A percentile compares a stretch with the other conserved stretches of the same genome.
phyloP scores from a whole-genome alignment of 202 grass and related monocot species.

The Elaeis oleifera region DNA sequence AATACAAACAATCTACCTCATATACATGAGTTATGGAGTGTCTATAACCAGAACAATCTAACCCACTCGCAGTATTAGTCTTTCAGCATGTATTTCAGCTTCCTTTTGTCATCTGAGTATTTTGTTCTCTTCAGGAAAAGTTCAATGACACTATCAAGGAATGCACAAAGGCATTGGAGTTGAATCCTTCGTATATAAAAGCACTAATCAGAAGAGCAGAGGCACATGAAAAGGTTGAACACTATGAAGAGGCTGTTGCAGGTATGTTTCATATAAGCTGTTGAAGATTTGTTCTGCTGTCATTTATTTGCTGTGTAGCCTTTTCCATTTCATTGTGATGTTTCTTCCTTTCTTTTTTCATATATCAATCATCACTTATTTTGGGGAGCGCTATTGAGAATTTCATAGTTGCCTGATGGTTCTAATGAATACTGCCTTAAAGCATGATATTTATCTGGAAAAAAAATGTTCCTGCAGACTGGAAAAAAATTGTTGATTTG shows the following conservation, averaged over 20 bases:
- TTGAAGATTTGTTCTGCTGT: no score
- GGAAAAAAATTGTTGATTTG: constrained; percentile 73
- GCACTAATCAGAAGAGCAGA: constrained; percentile 81
- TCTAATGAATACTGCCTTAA: background rate
- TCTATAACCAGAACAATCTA: no score
- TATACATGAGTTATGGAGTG: no score
- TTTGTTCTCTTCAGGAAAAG: constrained; percentile 45
- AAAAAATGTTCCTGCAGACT: constrained; percentile 32
- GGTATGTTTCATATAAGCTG: constrained; percentile 32
- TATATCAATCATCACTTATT: background rate
- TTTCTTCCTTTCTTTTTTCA: background rate
- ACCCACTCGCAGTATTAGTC: no score
- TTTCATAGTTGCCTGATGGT: background rate
- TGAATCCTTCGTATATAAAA: constrained; percentile 84
- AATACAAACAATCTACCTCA: no score
- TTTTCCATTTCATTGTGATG: no score
- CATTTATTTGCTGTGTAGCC: no score
- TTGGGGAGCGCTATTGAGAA: no score
- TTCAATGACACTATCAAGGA: constrained; percentile 73
- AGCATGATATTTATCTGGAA: background rate
- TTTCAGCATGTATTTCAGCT: no score
- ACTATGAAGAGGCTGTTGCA: constrained; percentile 91
- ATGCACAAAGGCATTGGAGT: constrained; percentile 92
- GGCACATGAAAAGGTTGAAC: constrained; percentile 91
- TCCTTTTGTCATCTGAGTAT: no score